phyloP scores from a whole-genome alignment of 1,284 basidiomycete genomes.

The Cutaneotrichosporon arboriforme region DNA sequence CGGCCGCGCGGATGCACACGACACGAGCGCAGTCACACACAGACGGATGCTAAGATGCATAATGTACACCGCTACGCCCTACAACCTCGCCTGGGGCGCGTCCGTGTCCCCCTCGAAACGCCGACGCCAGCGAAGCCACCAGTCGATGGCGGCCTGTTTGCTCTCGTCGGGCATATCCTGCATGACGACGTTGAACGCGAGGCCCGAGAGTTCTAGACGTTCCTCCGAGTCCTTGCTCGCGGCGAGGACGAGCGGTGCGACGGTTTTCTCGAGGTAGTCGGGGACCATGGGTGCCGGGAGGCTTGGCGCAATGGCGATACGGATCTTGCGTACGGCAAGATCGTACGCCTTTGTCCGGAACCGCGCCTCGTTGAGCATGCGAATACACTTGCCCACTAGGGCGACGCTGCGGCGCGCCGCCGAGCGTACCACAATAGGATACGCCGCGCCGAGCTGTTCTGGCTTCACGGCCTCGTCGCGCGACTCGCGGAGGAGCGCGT shows the following conservation, averaged over 20 bases:
- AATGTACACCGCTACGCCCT: not conserved
- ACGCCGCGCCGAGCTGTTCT: conserved; percentile 30
- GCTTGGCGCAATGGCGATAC: conserved; percentile 18
- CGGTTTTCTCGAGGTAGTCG: conserved; percentile 21
- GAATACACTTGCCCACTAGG: conserved; percentile 11
- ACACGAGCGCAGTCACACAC: no score
- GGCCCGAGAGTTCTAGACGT: conserved; percentile 21
- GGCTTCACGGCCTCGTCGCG: conserved; percentile 18
- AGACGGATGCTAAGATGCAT: not conserved
- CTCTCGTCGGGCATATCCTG: conserved; percentile 29
- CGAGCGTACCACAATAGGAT: conserved; percentile 19
- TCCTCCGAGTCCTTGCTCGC: conserved; percentile 15
- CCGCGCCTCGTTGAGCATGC: conserved; percentile 2
- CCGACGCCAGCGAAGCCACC: conserved; percentile 33
- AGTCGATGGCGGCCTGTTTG: conserved; percentile 29
- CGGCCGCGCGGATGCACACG: no score
- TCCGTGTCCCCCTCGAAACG: conserved; percentile 11
- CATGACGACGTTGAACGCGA: conserved; percentile 30
- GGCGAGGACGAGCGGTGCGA: conserved; percentile 19
- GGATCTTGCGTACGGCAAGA: conserved; percentile 15
- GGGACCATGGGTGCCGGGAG: conserved; percentile 15
- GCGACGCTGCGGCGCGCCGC: conserved; percentile 16
- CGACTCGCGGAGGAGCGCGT: conserved; percentile 25
- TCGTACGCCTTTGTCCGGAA: conserved; percentile 11
- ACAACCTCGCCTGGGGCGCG: conserved; percentile 3